These are phyloP conservation scores for Wickerhamiella pararugosa DNA, from an alignment of 1,139 yeast genomes.

Conservation along the genomic window DNA sequence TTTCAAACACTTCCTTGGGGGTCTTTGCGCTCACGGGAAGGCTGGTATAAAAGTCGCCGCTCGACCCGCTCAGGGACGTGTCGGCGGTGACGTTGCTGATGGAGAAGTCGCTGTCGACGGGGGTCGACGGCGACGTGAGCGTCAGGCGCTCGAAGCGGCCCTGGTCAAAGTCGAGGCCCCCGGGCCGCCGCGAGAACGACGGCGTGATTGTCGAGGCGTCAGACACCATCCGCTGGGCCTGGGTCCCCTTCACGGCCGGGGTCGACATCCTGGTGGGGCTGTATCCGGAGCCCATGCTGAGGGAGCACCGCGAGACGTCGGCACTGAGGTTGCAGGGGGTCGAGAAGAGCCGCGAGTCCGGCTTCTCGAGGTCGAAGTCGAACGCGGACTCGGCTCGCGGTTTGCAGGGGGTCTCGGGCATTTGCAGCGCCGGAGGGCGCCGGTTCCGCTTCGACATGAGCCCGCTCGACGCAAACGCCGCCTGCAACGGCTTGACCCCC, in stretches of 20 bases:
- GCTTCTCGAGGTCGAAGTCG: constrained; percentile 7
- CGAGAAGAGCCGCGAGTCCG: constrained; percentile 4
- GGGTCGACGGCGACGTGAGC: not conserved
- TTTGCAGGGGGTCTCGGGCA: constrained; percentile 79
- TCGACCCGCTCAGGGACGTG: constrained; percentile 2
- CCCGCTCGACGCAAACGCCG: constrained; percentile 70
- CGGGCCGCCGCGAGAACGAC: constrained; percentile 6
- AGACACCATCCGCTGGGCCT: constrained; percentile 12
- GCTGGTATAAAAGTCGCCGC: constrained; percentile 13
- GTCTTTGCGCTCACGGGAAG: no score
- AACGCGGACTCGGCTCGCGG: constrained; percentile 26
- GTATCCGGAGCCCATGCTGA: constrained; percentile 1
- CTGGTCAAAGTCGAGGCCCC: not conserved
- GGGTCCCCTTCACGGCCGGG: constrained; percentile 9
- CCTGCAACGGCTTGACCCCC: constrained; percentile 68
- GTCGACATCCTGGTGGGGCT: constrained; percentile 10
- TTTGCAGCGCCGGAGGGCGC: constrained; percentile 17
- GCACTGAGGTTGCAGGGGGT: constrained; percentile 2
- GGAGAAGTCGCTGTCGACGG: not conserved
- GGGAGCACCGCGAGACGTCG: constrained; percentile 5
- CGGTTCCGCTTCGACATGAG: constrained; percentile 44
- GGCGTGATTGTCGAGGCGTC: constrained; percentile 17
- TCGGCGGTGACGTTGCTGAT: not conserved
- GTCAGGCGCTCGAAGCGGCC: not conserved
- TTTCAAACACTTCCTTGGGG: constrained; percentile 25